Evolutionary conservation across 345 rosid genomes (phyloP).

Genomic region (Conringia planisiliqua): DNA sequence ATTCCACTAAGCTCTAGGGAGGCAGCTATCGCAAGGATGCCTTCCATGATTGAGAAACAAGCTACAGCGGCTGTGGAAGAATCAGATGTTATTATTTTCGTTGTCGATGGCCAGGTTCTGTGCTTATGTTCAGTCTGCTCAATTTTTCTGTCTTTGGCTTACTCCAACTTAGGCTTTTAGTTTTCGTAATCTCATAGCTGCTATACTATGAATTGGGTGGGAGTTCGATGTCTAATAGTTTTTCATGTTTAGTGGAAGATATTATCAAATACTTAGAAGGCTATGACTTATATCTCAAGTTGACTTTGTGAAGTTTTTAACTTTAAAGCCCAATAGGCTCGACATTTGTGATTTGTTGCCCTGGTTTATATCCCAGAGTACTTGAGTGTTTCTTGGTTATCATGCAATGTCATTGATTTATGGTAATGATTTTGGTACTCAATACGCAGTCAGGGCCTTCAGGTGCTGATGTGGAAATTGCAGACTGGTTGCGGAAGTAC

Average conservation of each 20-base stretch:
- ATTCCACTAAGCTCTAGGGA: conserved; percentile 77
- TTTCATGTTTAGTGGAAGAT: conserved; percentile 4
- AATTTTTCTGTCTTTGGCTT: neutral
- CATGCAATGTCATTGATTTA: neutral
- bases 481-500: conserved; percentile 90
- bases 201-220: neutral
- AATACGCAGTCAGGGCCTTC: conserved; percentile 75
- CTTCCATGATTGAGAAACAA: conserved; percentile 96
- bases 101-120: conserved; percentile 93
- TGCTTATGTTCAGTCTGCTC: neutral
- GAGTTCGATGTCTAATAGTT: neutral
- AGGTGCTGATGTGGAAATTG: conserved; percentile 87
- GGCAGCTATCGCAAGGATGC: conserved; percentile 95
- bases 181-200: neutral
- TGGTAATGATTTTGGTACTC: conserved; percentile 15
- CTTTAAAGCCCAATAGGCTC: neutral
- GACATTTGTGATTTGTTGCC: no score
- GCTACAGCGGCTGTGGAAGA: conserved; percentile 93
- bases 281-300: neutral
- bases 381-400: neutral
- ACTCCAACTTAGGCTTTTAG: neutral
- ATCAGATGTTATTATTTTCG: conserved; percentile 69
- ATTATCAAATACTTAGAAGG: neutral
- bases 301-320: neutral
- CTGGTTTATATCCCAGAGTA: no score